phyloP scores from a whole-genome alignment of 495 filamentous ascomycete species.

The Penicillium coprophilum region DNA sequence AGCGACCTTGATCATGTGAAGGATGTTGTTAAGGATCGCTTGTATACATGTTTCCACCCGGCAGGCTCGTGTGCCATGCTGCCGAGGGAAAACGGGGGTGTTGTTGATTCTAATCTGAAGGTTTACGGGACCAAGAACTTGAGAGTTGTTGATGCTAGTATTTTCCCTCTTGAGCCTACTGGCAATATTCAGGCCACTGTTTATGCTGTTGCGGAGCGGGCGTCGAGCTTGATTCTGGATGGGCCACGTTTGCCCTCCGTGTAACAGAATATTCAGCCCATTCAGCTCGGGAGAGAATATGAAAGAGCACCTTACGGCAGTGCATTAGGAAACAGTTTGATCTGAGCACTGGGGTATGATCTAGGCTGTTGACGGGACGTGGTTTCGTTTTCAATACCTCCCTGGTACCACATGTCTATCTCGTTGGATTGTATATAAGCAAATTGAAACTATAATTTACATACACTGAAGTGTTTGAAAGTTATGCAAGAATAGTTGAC shows the following conservation, averaged over 20 bases:
- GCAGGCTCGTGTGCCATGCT: conserved; percentile 42
- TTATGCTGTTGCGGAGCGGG: conserved; percentile 56
- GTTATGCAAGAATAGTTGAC: too few species aligned
- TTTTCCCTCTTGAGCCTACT: conserved; percentile 48
- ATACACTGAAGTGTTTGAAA: not conserved
- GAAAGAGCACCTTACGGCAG: too few species aligned
- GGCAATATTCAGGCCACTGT: conserved; percentile 53
- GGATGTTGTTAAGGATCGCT: conserved; percentile 20
- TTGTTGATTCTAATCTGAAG: conserved; percentile 32
- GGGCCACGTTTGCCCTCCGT: too few species aligned
- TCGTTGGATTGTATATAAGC: not conserved
- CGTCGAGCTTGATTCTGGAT: conserved; percentile 33
- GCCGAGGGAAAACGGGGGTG: conserved; percentile 49
- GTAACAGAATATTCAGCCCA: too few species aligned
- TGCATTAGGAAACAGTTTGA: too few species aligned
- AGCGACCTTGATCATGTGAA: conserved; percentile 23
- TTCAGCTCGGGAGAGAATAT: too few species aligned
- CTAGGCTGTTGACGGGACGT: not conserved
- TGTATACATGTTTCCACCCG: conserved; percentile 25
- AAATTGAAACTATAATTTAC: not conserved
- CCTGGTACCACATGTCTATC: not conserved
- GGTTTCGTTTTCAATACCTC: not conserved
- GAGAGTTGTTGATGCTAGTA: conserved; percentile 55
- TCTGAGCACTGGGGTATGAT: too few species aligned
- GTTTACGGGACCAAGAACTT: conserved; percentile 52